These are phyloP conservation scores for Bipolaris victoriae DNA, from an alignment of 2,329 filamentous ascomycete genomes.

Conservation along the genomic window DNA sequence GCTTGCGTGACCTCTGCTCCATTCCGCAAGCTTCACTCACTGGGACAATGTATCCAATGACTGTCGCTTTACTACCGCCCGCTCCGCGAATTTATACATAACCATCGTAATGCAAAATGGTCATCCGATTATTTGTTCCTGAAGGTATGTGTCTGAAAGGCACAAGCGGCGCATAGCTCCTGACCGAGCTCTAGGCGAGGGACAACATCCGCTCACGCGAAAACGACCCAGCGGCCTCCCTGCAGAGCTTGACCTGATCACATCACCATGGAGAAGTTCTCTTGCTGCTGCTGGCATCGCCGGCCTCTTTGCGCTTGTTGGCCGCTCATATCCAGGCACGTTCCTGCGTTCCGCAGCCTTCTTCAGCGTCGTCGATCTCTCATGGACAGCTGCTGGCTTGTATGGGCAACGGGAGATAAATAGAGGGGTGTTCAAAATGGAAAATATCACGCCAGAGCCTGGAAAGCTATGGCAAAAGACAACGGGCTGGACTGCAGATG, in stretches of 20 bases:
- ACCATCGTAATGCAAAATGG: slow-evolving; percentile 21
- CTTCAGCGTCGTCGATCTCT: slow-evolving; percentile 17
- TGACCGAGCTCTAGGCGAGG: slow-evolving; percentile 27
- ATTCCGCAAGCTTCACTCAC: background rate
- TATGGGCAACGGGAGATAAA: slow-evolving; percentile 28
- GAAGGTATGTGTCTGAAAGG: slow-evolving; percentile 18
- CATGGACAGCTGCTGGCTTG: slow-evolving; percentile 10
- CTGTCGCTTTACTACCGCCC: background rate
- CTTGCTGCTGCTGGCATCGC: slow-evolving; percentile 18
- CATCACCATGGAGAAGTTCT: slow-evolving; percentile 12
- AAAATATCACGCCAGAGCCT: slow-evolving; percentile 23
- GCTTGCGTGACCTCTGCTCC: background rate
- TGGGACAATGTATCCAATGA: background rate
- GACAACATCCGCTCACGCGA: slow-evolving; percentile 22
- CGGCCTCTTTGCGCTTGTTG: slow-evolving; percentile 20
- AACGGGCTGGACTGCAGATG: slow-evolving; percentile 24
- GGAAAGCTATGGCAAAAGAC: slow-evolving; percentile 31
- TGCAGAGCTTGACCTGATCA: slow-evolving; percentile 14
- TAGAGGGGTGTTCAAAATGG: slow-evolving; percentile 26
- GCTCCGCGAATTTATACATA: background rate
- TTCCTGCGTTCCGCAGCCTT: slow-evolving; percentile 23
- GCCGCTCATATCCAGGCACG: slow-evolving; percentile 24
- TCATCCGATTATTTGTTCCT: slow-evolving; percentile 33
- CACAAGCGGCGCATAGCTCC: background rate
- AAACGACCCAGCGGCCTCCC: slow-evolving; percentile 11